Conservation (phyloP, 257 asterid species). For the Solanum paucissectum region DNA sequence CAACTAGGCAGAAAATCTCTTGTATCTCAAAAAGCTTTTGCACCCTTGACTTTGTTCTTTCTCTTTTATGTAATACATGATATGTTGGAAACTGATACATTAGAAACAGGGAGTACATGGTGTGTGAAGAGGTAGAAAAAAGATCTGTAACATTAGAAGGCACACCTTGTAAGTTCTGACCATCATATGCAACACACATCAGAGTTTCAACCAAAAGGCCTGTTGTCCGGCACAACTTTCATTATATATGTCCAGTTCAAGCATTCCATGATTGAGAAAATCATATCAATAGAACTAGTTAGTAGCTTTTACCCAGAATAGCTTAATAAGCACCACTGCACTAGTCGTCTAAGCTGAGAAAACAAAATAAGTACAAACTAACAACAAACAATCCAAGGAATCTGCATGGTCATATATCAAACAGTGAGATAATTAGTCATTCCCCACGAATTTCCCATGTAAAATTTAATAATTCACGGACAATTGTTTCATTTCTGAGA, state of each 20-base stretch:
- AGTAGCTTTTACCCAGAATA: not conserved
- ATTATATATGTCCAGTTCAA: not conserved
- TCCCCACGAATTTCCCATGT: not conserved
- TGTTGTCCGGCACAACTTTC: not conserved
- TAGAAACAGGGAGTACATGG: not conserved
- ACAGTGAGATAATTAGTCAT: not conserved
- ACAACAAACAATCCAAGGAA: not conserved
- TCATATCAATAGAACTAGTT: not conserved
- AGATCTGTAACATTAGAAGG: not conserved
- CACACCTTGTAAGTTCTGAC: not conserved
- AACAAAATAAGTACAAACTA: not conserved
- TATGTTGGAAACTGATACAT: too few relatives aligned
- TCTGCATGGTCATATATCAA: not conserved
- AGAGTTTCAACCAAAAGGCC: not conserved
- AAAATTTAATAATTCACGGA: not conserved
- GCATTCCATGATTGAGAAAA: not conserved
- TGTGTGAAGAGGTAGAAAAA: not conserved
- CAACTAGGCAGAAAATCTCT: too few relatives aligned
- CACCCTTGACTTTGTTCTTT: too few relatives aligned
- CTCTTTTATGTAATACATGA: too few relatives aligned
- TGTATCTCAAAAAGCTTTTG: too few relatives aligned
- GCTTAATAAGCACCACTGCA: not conserved
- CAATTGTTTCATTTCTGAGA: not conserved
- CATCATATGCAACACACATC: not conserved
- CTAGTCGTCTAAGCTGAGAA: not conserved